Evolutionary conservation across 306 rosid genomes (phyloP).

Genomic region (Pyrus betulifolia): DNA sequence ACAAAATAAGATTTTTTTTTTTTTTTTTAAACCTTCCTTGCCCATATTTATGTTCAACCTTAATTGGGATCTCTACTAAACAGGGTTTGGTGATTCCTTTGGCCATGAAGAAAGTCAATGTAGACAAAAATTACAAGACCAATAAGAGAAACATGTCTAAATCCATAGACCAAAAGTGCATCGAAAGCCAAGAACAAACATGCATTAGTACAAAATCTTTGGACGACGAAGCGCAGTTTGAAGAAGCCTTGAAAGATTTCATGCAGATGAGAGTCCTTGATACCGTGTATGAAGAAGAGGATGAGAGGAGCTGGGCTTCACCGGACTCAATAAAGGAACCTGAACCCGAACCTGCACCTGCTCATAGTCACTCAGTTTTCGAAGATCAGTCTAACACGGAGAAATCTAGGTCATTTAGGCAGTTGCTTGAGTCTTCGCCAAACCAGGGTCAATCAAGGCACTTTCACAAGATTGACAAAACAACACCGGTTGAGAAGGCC

Average conservation of each 20-base stretch:
- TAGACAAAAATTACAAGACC: background rate
- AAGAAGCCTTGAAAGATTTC: conserved; percentile 7
- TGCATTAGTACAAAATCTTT: background rate
- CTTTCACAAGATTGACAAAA: conserved; percentile 1
- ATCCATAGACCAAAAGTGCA: background rate
- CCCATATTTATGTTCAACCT: background rate
- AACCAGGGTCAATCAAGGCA: conserved; percentile 6
- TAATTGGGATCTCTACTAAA: background rate
- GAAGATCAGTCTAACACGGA: conserved; percentile 9
- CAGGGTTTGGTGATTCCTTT: conserved; percentile 16
- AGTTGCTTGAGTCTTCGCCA: conserved; percentile 18
- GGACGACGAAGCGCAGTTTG: conserved; percentile 3
- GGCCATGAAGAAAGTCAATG: conserved; percentile 2
- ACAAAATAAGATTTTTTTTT: background rate
- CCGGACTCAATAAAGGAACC: conserved; percentile 8
- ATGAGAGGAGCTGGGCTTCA: conserved; percentile 21
- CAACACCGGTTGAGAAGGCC: background rate
- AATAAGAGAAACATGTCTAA: background rate
- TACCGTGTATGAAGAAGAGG: conserved; percentile 25
- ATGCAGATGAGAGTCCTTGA: conserved; percentile 27
- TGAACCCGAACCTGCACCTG: background rate
- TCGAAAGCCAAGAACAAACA: conserved; percentile 1
- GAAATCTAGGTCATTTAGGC: background rate
- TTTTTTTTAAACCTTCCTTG: background rate
- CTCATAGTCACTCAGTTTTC: background rate